Conservation (phyloP, 2,329 filamentous ascomycete species). For the Alternaria triticina region DNA sequence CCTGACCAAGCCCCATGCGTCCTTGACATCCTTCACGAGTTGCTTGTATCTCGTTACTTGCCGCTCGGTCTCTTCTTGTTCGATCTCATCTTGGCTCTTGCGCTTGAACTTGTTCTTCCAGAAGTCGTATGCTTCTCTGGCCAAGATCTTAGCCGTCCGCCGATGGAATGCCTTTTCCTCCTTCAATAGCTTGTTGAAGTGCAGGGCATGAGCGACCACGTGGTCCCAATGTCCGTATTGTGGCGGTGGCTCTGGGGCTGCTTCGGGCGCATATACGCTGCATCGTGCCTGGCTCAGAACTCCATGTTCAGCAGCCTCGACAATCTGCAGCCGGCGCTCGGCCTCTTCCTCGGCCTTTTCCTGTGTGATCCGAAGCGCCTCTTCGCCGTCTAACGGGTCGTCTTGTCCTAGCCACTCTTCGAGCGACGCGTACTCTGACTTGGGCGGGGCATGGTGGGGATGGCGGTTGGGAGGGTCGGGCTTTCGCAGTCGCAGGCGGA, state of each 20-base stretch:
- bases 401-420: conserved; percentile 69
- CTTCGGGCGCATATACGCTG: conserved; percentile 74
- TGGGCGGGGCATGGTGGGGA: conserved; percentile 57
- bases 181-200: conserved; percentile 80
- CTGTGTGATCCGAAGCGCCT: conserved; percentile 42
- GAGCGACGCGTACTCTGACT: conserved; percentile 58
- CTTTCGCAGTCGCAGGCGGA: conserved; percentile 59
- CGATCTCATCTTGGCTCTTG: conserved; percentile 71
- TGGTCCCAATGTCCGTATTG: conserved; percentile 92
- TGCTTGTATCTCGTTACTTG: conserved; percentile 73
- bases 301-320: conserved; percentile 75
- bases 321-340: conserved; percentile 69
- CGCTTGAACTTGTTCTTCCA: conserved; percentile 70
- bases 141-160: conserved; percentile 77
- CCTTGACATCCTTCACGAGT: conserved; percentile 69
- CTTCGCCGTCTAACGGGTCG: conserved; percentile 54
- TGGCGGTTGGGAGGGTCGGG: conserved; percentile 59
- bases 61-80: conserved; percentile 74
- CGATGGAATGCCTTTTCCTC: conserved; percentile 81
- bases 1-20: conserved; percentile 65
- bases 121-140: conserved; percentile 77
- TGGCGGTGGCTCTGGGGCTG: conserved; percentile 72
- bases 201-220: conserved; percentile 76
- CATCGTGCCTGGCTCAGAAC: conserved; percentile 76
- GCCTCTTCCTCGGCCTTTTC: conserved; percentile 66